Conservation (phyloP, 2,329 filamentous ascomycete genomes). For the Coniella lustricola region DNA sequence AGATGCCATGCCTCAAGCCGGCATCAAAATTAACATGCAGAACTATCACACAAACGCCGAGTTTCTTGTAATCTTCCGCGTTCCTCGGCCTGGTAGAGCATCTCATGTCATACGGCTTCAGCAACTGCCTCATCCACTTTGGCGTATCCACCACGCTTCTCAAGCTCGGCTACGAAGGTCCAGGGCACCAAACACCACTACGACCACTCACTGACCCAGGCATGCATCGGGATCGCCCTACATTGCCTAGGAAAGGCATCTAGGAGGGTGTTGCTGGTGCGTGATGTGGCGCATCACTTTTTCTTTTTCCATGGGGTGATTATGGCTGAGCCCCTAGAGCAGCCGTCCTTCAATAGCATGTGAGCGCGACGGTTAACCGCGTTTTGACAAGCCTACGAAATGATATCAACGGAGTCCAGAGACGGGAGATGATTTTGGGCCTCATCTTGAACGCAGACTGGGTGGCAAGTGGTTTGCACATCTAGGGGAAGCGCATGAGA, state of each 20-base stretch:
- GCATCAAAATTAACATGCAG: too few species aligned
- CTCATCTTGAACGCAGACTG: neutral
- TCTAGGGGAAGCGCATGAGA: neutral
- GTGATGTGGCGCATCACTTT: slow-evolving; percentile 52
- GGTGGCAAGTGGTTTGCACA: slow-evolving; percentile 8
- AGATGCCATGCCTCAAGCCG: too few species aligned
- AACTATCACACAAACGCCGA: slow-evolving; percentile 9
- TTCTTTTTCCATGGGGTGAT: slow-evolving; percentile 45
- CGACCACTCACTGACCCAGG: slow-evolving; percentile 3
- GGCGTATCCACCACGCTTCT: neutral
- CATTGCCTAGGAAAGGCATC: too few species aligned
- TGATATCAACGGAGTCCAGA: slow-evolving; percentile 1
- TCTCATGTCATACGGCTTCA: neutral
- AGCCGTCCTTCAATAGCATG: slow-evolving; percentile 2
- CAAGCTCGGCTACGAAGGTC: slow-evolving; percentile 10
- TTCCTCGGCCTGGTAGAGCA: slow-evolving; percentile 7
- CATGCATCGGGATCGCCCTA: slow-evolving; percentile 3
- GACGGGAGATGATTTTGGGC: too few species aligned
- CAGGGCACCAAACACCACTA: slow-evolving; percentile 12
- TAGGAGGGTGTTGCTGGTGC: slow-evolving; percentile 45
- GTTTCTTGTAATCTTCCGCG: slow-evolving; percentile 11
- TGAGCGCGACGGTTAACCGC: slow-evolving; percentile 8
- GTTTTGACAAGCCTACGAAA: slow-evolving; percentile 9
- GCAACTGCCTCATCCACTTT: slow-evolving; percentile 1
- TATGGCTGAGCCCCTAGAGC: slow-evolving; percentile 4